Base-by-base conservation (phyloP, 2,329 filamentous ascomycete genomes). In the Hymenotorrendiella dingleyae region DNA sequence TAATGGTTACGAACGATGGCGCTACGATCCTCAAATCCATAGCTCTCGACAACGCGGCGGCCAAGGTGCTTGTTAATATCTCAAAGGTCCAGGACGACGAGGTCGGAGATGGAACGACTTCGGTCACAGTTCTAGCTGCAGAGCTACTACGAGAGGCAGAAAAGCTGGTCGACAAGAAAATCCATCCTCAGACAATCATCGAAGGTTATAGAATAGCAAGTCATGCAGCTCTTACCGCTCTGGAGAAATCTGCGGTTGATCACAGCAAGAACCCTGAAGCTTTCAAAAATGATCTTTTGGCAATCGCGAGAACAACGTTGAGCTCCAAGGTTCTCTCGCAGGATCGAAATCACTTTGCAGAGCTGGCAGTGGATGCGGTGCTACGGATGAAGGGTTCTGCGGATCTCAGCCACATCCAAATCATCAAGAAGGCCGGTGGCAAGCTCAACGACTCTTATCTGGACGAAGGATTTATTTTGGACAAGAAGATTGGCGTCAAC, bases 1-100 rank as follows among this genome's bases (percentile, higher is more conserved):
- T 97, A 60, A 86, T 97, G 80, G 93, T 98, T 50, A 98, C 93
- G 46, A 98, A 98, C 68, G 93, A 98, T 69, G 93, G 93, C 63
- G 93, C 93, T 51, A 98, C 93, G 19, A 98, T 98, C 56, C 79
- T 98, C 53, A 98, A 98, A 70, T 87, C 91, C 41, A 98, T 98
- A 66, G 93, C 93, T 32, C 84, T 98, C 62, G 93, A 98, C 67
- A 98, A 98, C 64, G 93, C 93, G 32, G 93, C 93, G 17, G 93
- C 93, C 42, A 98, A 98, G 71, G 93, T 98, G 4, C 76, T 98
- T 32, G 93, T 98, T 63, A 98, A 98, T 67, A 97, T 98, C 59
- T 97, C 91, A 51, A 98, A 98, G 71, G 93, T 98, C 5, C 93
- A 98, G 66, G 93, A 98, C 61, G 93, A 98, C 64, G 93, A 98